Evolutionary conservation across 139 green algal species (phyloP), one percentile per base, ranked within the genome.

Genomic region (Tetradesmus obliquus): DNA sequence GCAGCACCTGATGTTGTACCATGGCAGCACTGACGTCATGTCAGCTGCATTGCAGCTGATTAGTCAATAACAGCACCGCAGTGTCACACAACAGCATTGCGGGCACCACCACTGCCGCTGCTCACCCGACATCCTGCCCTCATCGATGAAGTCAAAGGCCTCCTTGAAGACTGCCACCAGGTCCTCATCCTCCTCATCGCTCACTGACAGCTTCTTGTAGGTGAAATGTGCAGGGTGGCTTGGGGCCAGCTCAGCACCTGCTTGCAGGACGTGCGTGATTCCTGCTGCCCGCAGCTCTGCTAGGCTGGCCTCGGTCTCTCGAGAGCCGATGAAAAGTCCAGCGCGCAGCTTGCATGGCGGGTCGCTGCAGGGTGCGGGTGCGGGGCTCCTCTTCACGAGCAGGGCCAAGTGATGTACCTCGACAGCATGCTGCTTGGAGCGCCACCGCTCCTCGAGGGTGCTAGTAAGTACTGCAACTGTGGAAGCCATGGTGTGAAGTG

Each of bases 111-210:
- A 45, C 32, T 45, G 32, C 32, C n/a, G 66, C 66, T 76, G 51
- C 86, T 71, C 86, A 90, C 86, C 86, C 17, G 7, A 55, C 15
- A 80, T 69, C 1, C 88, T 55, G 9, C 62, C 93, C 1, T 82
- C 80, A 24, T 94, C 82, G 7, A 95, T 94, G 84, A 95, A 95
- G 8, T 82, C 60, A 87, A 95, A 95, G 60, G 88, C 90, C 57
- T 88, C 85, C 13, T 71, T 88, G 4, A 95, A 92, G 12, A 79
- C 12, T 19, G 76, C 76, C 19, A 95, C 86, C 5, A 95, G 53
- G 82, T 95, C 91, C 74, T 94, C 86, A 10, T 93, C 62, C 55
- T 94, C 91, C 15, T 91, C 51, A 17, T 94, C 91, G 7, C 91
- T 72, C 13, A 93, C 60, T 5, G 66, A 58, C 8, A 95, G 20